A percentile compares a stretch with the other conserved stretches of the same genome.
These are phyloP conservation scores for Centaurea solstitialis DNA, from an alignment of 129 eudicot species.

Conservation along the genomic window DNA sequence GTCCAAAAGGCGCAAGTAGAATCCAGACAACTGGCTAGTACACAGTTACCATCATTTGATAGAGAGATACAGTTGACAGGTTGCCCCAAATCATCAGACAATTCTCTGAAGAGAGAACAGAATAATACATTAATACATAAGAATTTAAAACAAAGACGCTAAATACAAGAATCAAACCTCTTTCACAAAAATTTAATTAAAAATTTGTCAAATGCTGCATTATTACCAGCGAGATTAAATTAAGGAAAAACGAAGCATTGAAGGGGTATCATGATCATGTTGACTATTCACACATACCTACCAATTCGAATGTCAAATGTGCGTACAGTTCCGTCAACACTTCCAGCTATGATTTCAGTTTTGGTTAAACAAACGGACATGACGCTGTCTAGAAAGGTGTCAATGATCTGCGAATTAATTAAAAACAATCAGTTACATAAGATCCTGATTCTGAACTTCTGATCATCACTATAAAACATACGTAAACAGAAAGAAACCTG, in stretches of 20 bases:
- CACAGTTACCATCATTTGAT: conserved; percentile 91
- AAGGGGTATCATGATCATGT: background rate
- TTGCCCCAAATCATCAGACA: conserved; percentile 88
- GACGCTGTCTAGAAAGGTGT: conserved; percentile 85
- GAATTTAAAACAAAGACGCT: background rate
- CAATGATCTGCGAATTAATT: conserved; percentile 66
- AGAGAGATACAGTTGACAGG: conserved; percentile 94
- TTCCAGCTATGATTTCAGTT: conserved; percentile 95
- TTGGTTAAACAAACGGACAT: conserved; percentile 92
- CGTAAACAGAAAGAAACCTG: conserved; percentile 46
- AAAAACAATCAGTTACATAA: background rate
- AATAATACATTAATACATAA: background rate
- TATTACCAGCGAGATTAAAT: background rate
- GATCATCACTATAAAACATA: background rate
- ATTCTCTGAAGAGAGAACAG: conserved; percentile 52
- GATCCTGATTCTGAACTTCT: background rate
- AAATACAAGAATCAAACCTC: background rate
- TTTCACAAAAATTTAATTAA: background rate
- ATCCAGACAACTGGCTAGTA: conserved; percentile 93
- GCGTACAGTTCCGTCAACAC: conserved; percentile 97
- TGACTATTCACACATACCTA: conserved; percentile 55
- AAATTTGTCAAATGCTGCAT: background rate
- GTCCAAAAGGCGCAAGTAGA: conserved; percentile 93
- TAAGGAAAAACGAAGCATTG: background rate
- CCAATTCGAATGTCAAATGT: conserved; percentile 98